Conservation (phyloP, 495 filamentous ascomycete genomes). For the Neurospora sp. region DNA sequence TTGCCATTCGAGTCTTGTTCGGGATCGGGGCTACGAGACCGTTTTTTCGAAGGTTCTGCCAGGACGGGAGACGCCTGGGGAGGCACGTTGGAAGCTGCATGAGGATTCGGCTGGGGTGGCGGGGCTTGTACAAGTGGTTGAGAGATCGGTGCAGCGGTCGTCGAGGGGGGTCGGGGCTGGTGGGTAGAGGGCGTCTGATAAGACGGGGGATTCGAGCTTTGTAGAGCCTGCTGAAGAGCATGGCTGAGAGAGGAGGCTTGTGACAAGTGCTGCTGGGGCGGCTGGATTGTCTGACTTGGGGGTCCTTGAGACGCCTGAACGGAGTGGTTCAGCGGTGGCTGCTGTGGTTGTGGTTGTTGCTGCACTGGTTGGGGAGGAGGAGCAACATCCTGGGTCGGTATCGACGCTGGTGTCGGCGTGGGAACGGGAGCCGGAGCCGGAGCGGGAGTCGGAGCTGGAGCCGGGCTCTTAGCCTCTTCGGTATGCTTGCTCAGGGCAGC, state of each 20-base stretch:
- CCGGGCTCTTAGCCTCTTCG: background rate
- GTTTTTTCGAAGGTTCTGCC: background rate
- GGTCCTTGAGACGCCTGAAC: background rate
- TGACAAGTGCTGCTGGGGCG: conserved; percentile 1
- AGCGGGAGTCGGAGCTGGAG: background rate
- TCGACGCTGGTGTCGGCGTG: background rate
- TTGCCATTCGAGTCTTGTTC: background rate
- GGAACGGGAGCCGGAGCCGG: background rate
- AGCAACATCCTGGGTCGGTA: background rate
- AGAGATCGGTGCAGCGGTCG: background rate
- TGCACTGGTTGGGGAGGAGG: background rate
- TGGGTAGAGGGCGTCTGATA: background rate
- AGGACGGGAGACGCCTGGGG: background rate
- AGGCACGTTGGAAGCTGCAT: background rate
- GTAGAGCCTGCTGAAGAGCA: background rate
- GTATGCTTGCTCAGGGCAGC: conserved; percentile 8
- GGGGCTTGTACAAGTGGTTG: background rate
- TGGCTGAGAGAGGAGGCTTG: background rate
- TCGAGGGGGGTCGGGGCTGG: background rate
- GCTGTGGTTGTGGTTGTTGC: background rate
- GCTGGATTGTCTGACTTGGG: background rate
- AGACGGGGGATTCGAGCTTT: background rate
- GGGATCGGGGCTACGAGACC: background rate
- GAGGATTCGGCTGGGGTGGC: background rate
- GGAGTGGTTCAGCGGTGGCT: background rate